phyloP scores from a whole-genome alignment of 2,329 filamentous ascomycete species.

The Aaosphaeria pasadenensis region DNA sequence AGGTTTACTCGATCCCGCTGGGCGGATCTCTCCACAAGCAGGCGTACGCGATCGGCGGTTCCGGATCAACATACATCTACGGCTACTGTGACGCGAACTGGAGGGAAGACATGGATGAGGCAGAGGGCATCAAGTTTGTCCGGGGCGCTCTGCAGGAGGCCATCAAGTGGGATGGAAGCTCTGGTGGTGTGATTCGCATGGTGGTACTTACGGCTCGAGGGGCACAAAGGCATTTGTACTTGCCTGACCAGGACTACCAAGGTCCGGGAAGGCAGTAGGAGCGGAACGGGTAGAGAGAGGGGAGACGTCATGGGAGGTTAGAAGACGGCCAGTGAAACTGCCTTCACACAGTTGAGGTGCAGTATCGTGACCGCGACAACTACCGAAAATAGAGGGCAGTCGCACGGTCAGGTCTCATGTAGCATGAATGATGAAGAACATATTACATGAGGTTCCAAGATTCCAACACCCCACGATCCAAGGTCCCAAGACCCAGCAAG shows the following conservation, averaged over 20 bases:
- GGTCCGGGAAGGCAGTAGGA: slow-evolving; percentile 60
- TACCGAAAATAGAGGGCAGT: too few relatives aligned
- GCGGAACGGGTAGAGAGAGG: neutral
- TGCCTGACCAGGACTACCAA: slow-evolving; percentile 82
- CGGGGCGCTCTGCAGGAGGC: slow-evolving; percentile 88
- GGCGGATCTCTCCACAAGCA: slow-evolving; percentile 98
- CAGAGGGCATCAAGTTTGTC: slow-evolving; percentile 87
- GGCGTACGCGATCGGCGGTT: slow-evolving; percentile 90
- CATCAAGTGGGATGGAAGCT: slow-evolving; percentile 99
- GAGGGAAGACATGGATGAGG: slow-evolving; percentile 91
- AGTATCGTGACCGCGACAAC: too few relatives aligned
- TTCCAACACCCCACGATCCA: too few relatives aligned
- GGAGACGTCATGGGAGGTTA: neutral
- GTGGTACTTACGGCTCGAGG: slow-evolving; percentile 90
- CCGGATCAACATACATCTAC: slow-evolving; percentile 98
- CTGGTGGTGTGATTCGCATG: slow-evolving; percentile 96
- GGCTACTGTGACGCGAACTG: slow-evolving; percentile 97
- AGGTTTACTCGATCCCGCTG: slow-evolving; percentile 95
- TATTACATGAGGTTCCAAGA: too few relatives aligned
- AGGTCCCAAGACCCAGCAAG: too few relatives aligned
- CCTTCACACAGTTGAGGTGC: too few relatives aligned
- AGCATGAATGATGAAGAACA: too few relatives aligned
- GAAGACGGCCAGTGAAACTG: too few relatives aligned
- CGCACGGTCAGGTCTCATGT: too few relatives aligned
- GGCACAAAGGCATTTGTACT: slow-evolving; percentile 88